phyloP scores from a whole-genome alignment of 352 stramenopile genomes.

The Phytophthora foliorum region DNA sequence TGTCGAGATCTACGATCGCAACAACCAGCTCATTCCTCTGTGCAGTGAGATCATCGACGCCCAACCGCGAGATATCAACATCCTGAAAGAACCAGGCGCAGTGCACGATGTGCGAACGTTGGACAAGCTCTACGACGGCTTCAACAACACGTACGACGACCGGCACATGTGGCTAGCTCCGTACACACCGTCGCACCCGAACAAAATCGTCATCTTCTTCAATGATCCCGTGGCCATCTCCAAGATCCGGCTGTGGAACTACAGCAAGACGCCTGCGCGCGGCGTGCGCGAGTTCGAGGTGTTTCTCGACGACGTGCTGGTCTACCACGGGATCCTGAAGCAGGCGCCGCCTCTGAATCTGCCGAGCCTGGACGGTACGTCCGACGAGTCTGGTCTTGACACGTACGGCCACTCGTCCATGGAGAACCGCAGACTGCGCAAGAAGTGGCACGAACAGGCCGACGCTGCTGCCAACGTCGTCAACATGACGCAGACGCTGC shows the following conservation, averaged over 20 bases:
- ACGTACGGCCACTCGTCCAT: constrained; percentile 3
- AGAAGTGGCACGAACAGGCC: constrained; percentile 54
- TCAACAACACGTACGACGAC: constrained; percentile 84
- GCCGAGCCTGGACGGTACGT: constrained; percentile 28
- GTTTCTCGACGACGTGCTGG: constrained; percentile 86
- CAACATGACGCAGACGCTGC: constrained; percentile 73
- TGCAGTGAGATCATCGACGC: constrained; percentile 68
- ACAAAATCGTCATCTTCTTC: constrained; percentile 85
- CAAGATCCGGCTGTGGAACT: constrained; percentile 89
- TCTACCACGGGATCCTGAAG: constrained; percentile 70
- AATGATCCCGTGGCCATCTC: constrained; percentile 83
- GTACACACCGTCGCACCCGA: constrained; percentile 65
- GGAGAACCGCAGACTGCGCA: constrained; percentile 55
- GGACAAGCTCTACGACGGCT: constrained; percentile 80
- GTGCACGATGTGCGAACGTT: constrained; percentile 72
- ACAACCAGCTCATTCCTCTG: constrained; percentile 56
- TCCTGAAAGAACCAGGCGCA: constrained; percentile 75
- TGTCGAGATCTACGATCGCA: constrained; percentile 76
- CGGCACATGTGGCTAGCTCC: constrained; percentile 82
- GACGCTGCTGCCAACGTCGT: constrained; percentile 50
- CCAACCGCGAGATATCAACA: constrained; percentile 82
- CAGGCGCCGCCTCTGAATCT: constrained; percentile 51
- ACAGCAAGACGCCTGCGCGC: constrained; percentile 84
- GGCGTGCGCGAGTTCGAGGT: constrained; percentile 86
- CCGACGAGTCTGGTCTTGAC: constrained; percentile 9